Evolutionary conservation across 139 green algal genomes (phyloP), one percentile per base, ranked within the genome.

Genomic region (Chlorella vulgaris): DNA sequence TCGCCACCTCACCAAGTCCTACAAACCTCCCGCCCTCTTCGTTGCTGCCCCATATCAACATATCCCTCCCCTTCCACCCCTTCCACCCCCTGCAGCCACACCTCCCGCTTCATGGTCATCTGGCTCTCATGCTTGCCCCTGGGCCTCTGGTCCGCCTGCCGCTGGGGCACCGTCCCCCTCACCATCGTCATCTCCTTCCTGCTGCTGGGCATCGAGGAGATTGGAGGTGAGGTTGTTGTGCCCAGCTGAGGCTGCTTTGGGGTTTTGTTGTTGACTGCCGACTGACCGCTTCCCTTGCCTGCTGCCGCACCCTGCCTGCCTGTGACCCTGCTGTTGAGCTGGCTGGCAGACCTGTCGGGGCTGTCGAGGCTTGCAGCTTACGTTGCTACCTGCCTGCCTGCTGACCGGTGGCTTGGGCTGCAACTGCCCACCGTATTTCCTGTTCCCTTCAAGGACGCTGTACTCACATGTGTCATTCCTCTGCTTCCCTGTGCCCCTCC

Each of bases 51-150:
- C 10, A 7, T 50, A 3, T 2, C 29, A 7, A 26, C 19, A 6
- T 1, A 1, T 65, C 1, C 6, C 50, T 36, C n/a, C 71, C 31
- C 71, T 36, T n/a, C 31, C 28, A 21, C 28, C 29, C 13, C 29
- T 36, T 10, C 85, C 91, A 85, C 1, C 84, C 86, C 33, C 92
- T 91, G 85, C 84, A 96, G 42, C n/a, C n/a, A n/a, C n/a, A n/a
- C n/a, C n/a, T n/a, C n/a, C n/a, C n/a, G n/a, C n/a, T n/a, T n/a
- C n/a, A n/a, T n/a, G n/a, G 86, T 96, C 67, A 76, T 96, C 18
- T 96, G 90, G 91, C 92, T 98, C 62, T 65, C 86, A 31, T 85
- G 93, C 69, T 86, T 98, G 84, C 95, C 95, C 24, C 66, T 97
- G 18, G 88, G 89, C 0, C 86, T 98, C 76, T 94, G 85, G 85